These are phyloP conservation scores for Schizothecium vesticola DNA, from an alignment of 495 filamentous ascomycete species.

Conservation along the genomic window DNA sequence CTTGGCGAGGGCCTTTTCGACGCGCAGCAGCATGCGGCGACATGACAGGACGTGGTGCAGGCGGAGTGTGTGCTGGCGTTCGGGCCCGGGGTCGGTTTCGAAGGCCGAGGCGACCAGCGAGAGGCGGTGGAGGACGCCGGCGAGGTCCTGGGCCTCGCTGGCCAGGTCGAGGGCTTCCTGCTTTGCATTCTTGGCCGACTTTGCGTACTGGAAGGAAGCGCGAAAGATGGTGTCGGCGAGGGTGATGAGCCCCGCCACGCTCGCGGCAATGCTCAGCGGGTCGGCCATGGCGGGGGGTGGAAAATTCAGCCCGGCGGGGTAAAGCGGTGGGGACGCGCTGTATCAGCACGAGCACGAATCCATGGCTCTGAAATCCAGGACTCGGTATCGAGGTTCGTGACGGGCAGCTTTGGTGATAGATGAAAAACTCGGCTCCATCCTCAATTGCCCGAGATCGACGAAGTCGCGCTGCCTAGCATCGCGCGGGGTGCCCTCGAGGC, in stretches of 20 bases:
- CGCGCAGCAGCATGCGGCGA: background rate
- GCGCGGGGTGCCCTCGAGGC: background rate
- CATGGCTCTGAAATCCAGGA: background rate
- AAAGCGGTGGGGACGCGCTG: too few species aligned
- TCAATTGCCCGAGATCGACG: background rate
- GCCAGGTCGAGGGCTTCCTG: background rate
- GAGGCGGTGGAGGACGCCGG: background rate
- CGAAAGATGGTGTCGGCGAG: slow-evolving; percentile 1
- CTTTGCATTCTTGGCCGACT: background rate
- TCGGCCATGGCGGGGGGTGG: background rate
- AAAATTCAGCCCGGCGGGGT: background rate
- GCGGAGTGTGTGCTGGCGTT: background rate
- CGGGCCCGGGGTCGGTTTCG: background rate
- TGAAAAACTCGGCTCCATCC: background rate
- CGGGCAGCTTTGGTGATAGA: background rate
- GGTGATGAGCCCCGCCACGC: background rate
- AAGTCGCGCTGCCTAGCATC: background rate
- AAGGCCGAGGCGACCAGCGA: background rate
- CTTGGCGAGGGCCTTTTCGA: background rate
- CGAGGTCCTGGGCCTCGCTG: background rate
- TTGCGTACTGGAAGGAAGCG: background rate
- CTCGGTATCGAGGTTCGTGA: background rate
- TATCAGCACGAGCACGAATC: background rate
- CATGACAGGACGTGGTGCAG: background rate
- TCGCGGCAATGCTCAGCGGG: background rate